A percentile compares a stretch with the other conserved stretches of the same genome.
These are phyloP conservation scores for Aspergillus jensenii DNA, from an alignment of 2,329 filamentous ascomycete genomes.

Conservation along the genomic window DNA sequence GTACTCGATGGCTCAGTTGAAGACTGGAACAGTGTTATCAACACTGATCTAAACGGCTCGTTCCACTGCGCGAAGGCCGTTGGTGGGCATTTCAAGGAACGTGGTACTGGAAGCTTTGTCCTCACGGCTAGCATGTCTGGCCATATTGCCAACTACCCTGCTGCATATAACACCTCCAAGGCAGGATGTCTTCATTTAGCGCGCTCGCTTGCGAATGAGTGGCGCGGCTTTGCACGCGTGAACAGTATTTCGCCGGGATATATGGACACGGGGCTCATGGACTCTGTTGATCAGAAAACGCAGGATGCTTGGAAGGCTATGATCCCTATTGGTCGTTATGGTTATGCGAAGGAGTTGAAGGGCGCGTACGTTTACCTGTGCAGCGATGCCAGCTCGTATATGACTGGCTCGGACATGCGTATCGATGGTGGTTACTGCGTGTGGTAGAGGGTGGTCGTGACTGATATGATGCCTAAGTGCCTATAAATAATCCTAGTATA, in stretches of 20 bases:
- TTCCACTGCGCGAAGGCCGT: slow-evolving; percentile 86
- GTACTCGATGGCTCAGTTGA: slow-evolving; percentile 69
- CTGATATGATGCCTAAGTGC: too few species aligned
- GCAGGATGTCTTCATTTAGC: slow-evolving; percentile 66
- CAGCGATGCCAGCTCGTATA: slow-evolving; percentile 51
- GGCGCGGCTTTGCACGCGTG: slow-evolving; percentile 67
- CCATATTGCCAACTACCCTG: slow-evolving; percentile 58
- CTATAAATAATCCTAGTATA: too few species aligned
- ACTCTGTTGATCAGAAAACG: slow-evolving; percentile 61
- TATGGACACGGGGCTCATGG: slow-evolving; percentile 66
- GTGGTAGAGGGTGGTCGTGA: slow-evolving; percentile 30
- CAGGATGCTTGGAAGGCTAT: slow-evolving; percentile 60
- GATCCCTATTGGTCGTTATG: slow-evolving; percentile 62
- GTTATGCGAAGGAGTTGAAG: slow-evolving; percentile 66
- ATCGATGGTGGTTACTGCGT: slow-evolving; percentile 52
- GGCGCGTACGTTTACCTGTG: slow-evolving; percentile 53
- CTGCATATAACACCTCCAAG: slow-evolving; percentile 64
- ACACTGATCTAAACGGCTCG: slow-evolving; percentile 81
- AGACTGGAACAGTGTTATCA: slow-evolving; percentile 75
- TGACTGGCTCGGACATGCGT: slow-evolving; percentile 49
- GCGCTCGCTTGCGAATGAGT: slow-evolving; percentile 65
- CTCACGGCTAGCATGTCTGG: slow-evolving; percentile 64
- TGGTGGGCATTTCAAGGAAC: slow-evolving; percentile 73
- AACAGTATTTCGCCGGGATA: slow-evolving; percentile 69
- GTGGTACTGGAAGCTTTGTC: slow-evolving; percentile 63